These are phyloP conservation scores for Chaetomium globosum DNA, from an alignment of 2,329 filamentous ascomycete species.

Conservation along the genomic window DNA sequence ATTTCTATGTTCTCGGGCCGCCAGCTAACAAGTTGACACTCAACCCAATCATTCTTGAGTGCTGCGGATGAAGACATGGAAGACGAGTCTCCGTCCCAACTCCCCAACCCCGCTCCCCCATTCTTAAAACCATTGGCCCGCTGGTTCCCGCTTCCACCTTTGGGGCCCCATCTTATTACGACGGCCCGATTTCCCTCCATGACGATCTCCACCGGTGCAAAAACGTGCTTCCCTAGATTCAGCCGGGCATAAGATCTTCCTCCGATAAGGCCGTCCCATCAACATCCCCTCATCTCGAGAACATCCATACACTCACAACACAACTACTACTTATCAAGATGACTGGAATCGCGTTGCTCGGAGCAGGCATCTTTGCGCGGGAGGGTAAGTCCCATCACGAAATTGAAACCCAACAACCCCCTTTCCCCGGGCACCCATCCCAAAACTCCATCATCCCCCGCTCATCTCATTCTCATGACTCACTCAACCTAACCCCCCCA, in stretches of 20 bases:
- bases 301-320: neutral
- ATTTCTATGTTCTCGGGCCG: too few species aligned
- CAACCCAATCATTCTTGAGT: neutral
- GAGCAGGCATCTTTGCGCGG: slow-evolving; percentile 44
- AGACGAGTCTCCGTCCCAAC: neutral
- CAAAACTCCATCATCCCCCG: neutral
- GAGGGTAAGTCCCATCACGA: slow-evolving; percentile 31
- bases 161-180: slow-evolving; percentile 12
- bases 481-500: slow-evolving; percentile 4
- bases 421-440: neutral
- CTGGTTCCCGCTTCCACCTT: slow-evolving; percentile 14
- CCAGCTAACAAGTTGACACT: neutral
- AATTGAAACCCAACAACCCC: neutral
- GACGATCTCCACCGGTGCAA: neutral
- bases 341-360: slow-evolving; percentile 42
- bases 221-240: neutral
- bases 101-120: neutral
- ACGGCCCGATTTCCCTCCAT: slow-evolving; percentile 15
- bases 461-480: neutral
- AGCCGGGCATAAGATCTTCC: neutral
- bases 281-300: neutral
- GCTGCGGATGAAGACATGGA: neutral
- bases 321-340: slow-evolving; percentile 27
- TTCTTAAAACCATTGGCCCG: neutral
- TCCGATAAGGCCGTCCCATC: neutral